These are phyloP conservation scores for Peziza echinospora DNA, from an alignment of 495 filamentous ascomycete genomes.

Conservation along the genomic window DNA sequence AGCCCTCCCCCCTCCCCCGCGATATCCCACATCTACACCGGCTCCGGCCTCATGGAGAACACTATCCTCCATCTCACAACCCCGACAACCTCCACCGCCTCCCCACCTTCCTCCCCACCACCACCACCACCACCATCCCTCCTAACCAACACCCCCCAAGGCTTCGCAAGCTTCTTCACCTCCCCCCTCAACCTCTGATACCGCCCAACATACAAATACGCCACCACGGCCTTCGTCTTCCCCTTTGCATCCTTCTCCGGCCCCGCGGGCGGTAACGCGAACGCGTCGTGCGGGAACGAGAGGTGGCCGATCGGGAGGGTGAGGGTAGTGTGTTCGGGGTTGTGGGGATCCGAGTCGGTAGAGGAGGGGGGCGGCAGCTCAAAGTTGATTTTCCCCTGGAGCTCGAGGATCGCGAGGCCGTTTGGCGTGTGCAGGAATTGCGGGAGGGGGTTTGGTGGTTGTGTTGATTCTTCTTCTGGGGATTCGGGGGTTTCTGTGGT, in stretches of 20 bases:
- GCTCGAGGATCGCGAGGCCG: slow-evolving; percentile 62
- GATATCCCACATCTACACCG: slow-evolving; percentile 30
- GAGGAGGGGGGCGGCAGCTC: slow-evolving; percentile 17
- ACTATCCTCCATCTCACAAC: slow-evolving; percentile 75
- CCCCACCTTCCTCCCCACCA: neutral
- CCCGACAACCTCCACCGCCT: slow-evolving; percentile 40
- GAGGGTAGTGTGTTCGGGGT: too few relatives aligned
- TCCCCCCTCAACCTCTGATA: slow-evolving; percentile 82
- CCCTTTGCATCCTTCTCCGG: neutral
- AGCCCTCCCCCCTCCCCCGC: neutral
- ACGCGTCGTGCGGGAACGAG: neutral
- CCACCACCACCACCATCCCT: slow-evolving; percentile 13
- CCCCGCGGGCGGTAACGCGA: slow-evolving; percentile 1
- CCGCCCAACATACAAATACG: slow-evolving; percentile 68
- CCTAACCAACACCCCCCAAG: slow-evolving; percentile 54
- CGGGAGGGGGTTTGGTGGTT: slow-evolving; percentile 45
- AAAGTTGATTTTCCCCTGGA: slow-evolving; percentile 70
- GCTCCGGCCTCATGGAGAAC: slow-evolving; percentile 73
- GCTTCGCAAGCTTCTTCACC: slow-evolving; percentile 58
- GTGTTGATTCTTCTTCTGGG: neutral
- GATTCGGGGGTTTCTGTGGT: neutral
- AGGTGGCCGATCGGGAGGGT: neutral
- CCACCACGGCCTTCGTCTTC: slow-evolving; percentile 12
- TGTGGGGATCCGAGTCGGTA: neutral
- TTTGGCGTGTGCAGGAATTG: slow-evolving; percentile 63